phyloP scores from a whole-genome alignment of 371 early-diverging fungal species.

The Apophysomyces variabilis region DNA sequence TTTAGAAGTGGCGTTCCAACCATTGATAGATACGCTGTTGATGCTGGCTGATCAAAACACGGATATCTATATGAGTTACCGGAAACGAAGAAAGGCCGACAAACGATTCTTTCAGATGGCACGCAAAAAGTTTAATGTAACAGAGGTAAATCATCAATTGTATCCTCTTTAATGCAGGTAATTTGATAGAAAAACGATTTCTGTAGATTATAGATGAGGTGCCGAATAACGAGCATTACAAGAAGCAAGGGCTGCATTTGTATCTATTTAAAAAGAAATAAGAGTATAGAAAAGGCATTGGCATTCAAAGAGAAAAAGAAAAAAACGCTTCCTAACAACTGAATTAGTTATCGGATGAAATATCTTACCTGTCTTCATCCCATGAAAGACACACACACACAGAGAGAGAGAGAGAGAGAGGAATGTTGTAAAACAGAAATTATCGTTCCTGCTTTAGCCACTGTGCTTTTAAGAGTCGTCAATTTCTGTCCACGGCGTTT shows the following conservation, averaged over 20 bases:
- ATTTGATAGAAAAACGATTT: neutral
- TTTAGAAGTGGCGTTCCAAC: constrained; percentile 49
- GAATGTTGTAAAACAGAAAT: too few species aligned
- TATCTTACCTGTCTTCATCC: too few species aligned
- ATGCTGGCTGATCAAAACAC: constrained; percentile 33
- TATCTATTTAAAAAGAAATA: constrained; percentile 41
- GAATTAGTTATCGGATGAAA: too few species aligned
- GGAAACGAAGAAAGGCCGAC: constrained; percentile 53
- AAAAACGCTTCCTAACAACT: neutral
- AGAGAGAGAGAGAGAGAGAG: too few species aligned
- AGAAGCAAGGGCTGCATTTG: constrained; percentile 25
- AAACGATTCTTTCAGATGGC: constrained; percentile 52
- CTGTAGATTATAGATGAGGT: constrained; percentile 28
- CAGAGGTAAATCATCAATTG: constrained; percentile 20
- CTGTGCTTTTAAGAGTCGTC: too few species aligned
- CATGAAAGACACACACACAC: too few species aligned
- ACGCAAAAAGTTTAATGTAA: constrained; percentile 41
- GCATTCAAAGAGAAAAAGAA: neutral
- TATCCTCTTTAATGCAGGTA: too few species aligned
- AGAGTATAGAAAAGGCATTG: neutral
- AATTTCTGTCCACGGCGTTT: too few species aligned
- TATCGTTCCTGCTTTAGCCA: too few species aligned
- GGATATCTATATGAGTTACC: constrained; percentile 44
- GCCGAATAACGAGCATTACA: constrained; percentile 32
- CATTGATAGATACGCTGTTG: constrained; percentile 44